phyloP scores from a whole-genome alignment of 768 basidiomycete species.

The Peribolospora kevripleyi region DNA sequence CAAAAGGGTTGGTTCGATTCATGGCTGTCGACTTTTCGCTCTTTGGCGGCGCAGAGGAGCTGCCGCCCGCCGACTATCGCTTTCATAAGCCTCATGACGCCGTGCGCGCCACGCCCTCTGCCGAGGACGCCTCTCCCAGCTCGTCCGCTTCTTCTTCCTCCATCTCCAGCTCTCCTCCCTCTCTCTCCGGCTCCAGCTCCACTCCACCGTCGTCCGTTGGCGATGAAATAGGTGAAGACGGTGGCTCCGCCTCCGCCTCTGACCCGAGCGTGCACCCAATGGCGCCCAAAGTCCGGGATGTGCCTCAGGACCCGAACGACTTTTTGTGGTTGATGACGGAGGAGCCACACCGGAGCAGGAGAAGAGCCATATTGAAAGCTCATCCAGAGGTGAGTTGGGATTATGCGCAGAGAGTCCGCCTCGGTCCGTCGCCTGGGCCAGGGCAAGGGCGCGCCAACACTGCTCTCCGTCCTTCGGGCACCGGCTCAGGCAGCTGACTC shows the following conservation, averaged over 20 bases:
- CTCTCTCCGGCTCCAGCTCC: neutral
- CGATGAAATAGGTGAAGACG: neutral
- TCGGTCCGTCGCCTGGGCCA: no score
- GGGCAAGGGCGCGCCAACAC: neutral
- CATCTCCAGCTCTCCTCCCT: neutral
- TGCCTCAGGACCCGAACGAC: constrained; percentile 44
- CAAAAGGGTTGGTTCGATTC: no score
- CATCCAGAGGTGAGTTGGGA: constrained; percentile 51
- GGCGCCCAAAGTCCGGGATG: neutral
- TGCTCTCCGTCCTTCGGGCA: no score
- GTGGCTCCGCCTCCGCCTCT: neutral
- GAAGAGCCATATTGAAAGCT: constrained; percentile 73
- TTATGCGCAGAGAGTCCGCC: no score
- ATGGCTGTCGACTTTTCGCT: constrained; percentile 5
- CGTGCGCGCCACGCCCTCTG: no score
- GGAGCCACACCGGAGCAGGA: constrained; percentile 74
- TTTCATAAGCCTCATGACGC: no score
- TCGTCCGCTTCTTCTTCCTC: no score
- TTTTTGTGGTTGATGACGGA: constrained; percentile 96
- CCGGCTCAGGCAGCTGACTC: no score
- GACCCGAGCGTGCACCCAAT: neutral
- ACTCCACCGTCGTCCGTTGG: neutral
- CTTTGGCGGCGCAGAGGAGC: constrained; percentile 7
- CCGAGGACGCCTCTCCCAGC: no score
- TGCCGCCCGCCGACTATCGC: neutral